Evolutionary conservation across 2,329 filamentous ascomycete species (phyloP).

Genomic region (Beauveria sp.): DNA sequence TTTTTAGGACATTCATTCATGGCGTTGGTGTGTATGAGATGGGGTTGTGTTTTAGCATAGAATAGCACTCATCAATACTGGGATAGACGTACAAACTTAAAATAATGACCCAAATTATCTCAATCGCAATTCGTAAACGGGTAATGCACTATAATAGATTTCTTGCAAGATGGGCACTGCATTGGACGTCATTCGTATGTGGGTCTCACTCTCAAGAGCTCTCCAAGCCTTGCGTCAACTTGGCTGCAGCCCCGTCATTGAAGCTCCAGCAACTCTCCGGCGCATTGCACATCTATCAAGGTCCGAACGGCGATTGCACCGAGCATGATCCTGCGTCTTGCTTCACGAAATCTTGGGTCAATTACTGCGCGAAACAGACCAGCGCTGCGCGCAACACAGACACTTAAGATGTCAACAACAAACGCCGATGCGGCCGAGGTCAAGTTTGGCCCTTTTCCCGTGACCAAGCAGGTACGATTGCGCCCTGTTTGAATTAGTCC

Average conservation of each 20-base stretch:
- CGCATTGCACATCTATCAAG: neutral
- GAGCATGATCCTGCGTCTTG: neutral
- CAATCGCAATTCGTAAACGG: neutral
- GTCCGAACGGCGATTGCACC: neutral
- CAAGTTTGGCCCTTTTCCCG: slow-evolving; percentile 68
- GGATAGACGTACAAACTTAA: neutral
- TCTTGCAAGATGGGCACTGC: no score
- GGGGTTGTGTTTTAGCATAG: slow-evolving; percentile 1
- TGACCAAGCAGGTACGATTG: slow-evolving; percentile 61
- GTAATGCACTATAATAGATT: neutral
- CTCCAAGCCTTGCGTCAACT: neutral
- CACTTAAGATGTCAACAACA: slow-evolving; percentile 21
- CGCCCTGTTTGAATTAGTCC: neutral
- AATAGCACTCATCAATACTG: neutral
- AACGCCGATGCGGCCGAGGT: slow-evolving; percentile 28
- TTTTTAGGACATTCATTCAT: neutral
- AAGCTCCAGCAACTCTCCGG: neutral
- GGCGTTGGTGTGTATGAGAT: neutral
- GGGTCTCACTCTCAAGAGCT: neutral
- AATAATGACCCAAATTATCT: neutral
- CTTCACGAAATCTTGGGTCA: neutral
- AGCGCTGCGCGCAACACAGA: slow-evolving; percentile 14
- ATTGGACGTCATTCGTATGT: neutral
- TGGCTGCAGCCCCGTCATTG: neutral
- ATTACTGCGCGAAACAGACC: neutral